These are phyloP conservation scores for Macrolepiota fuliginosa DNA, from an alignment of 768 basidiomycete genomes.

Conservation along the genomic window DNA sequence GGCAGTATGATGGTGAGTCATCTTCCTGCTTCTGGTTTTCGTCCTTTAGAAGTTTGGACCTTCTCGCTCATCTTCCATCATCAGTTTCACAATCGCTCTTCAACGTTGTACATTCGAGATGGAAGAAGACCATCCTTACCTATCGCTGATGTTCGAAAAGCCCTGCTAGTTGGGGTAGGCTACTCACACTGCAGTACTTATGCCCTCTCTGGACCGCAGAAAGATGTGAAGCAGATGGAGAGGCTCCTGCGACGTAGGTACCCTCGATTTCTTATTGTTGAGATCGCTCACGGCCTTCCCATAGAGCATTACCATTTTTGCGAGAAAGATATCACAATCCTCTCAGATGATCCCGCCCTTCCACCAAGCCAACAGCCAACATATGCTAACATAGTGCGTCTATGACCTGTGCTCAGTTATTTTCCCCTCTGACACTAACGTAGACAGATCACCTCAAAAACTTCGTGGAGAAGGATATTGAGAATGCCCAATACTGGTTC, in stretches of 20 bases:
- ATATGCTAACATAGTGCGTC: background rate
- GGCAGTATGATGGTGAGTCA: too few relatives aligned
- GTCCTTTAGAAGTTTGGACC: too few relatives aligned
- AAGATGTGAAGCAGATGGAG: background rate
- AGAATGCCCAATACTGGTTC: background rate
- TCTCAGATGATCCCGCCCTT: background rate
- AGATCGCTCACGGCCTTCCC: background rate
- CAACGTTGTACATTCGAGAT: background rate
- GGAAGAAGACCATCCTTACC: background rate
- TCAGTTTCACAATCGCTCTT: background rate
- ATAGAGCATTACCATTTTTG: background rate
- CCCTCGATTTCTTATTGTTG: too few relatives aligned
- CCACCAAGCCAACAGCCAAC: background rate
- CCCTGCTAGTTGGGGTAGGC: background rate
- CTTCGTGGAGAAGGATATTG: background rate
- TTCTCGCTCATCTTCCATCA: too few relatives aligned
- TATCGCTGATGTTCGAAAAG: background rate
- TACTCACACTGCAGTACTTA: background rate
- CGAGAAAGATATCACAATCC: background rate
- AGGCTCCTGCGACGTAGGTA: background rate
- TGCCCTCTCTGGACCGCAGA: background rate
- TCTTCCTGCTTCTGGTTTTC: too few relatives aligned
- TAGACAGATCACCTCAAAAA: background rate
- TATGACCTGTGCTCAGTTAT: background rate
- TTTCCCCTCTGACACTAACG: background rate